phyloP scores from a whole-genome alignment of 1,284 basidiomycete genomes.

The Cystobasidium slooffiae region DNA sequence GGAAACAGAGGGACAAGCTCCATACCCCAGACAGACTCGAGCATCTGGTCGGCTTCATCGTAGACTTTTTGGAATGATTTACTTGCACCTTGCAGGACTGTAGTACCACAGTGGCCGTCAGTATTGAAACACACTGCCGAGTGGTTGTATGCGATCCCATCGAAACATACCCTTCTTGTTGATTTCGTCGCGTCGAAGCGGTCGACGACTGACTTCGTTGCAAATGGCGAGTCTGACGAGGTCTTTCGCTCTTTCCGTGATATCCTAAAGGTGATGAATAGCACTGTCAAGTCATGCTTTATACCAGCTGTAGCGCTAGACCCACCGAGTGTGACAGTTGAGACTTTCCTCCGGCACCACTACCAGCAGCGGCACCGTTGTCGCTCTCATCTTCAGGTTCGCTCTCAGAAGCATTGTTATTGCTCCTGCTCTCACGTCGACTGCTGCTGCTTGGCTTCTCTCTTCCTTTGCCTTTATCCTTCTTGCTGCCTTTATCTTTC shows the following conservation, averaged over 20 bases:
- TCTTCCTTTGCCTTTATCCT: slow-evolving; percentile 33
- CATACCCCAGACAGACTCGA: slow-evolving; percentile 32
- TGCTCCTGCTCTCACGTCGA: slow-evolving; percentile 3
- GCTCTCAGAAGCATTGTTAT: slow-evolving; percentile 16
- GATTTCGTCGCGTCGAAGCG: slow-evolving; percentile 42
- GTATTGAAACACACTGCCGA: background rate
- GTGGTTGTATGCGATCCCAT: background rate
- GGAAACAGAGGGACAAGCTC: slow-evolving; percentile 25
- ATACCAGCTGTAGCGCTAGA: too few relatives aligned
- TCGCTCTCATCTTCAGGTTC: slow-evolving; percentile 20
- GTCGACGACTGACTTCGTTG: slow-evolving; percentile 35
- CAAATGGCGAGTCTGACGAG: slow-evolving; percentile 37
- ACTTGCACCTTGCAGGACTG: slow-evolving; percentile 34
- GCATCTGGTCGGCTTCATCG: slow-evolving; percentile 26
- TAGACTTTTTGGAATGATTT: slow-evolving; percentile 16
- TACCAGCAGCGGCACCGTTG: background rate
- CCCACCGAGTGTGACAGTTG: too few relatives aligned
- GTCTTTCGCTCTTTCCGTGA: slow-evolving; percentile 30
- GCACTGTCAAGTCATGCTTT: too few relatives aligned
- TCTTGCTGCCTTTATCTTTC: slow-evolving; percentile 13
- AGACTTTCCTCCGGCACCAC: background rate
- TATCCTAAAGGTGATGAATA: slow-evolving; percentile 8
- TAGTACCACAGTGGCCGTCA: background rate
- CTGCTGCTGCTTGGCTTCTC: slow-evolving; percentile 4
- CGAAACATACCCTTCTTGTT: slow-evolving; percentile 38